Evolutionary conservation across 208 protist genomes (phyloP), one percentile per base, ranked within the genome.

Genomic region (Acanthamoeba pearcei): DNA sequence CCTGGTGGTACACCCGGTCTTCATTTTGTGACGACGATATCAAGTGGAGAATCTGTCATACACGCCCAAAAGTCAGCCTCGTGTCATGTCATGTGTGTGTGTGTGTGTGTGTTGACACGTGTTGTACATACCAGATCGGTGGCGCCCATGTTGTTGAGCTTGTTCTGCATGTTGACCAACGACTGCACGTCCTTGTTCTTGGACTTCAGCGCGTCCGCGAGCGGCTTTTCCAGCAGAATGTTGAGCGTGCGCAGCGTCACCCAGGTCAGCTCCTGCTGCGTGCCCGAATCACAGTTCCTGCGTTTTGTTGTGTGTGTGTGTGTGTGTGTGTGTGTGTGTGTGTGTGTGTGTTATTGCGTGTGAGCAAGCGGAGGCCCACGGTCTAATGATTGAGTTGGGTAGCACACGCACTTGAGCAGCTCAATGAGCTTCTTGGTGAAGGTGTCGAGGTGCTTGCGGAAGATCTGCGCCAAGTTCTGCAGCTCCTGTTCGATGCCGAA

Each of bases 181-280:
- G 80, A 24, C 51, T 88, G 22, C 22, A 88, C 80, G 51, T 88
- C 80, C 51, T 88, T 88, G 80, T 88, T 88, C 80, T 88, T 88
- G 49, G 80, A 74, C 24, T 64, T 74, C 19, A 66, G 38, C 12
- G 86, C 57, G 35, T 91, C 86, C 17, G 4, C 35, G 19, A 74
- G 57, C 13, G 86, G 57, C 38, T 72, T 91, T 27, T 91, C 60
- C 19, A 91, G 57, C n/a, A 91, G 49, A 32, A 91, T 74, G 38
- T 91, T 35, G 35, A 91, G 32, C 32, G 57, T 91, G 32, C 60
- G 86, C 0, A 91, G 60, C 60, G 86, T 74, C 19, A 91, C 57
- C 86, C 86, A 91, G 49, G 86, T 91, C 60, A 91, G 35, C 86
- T 91, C 86, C 46, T 88, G 80, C 51, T 88, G 80, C 27, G 80